Conservation (phyloP, 257 asterid species). For the Capsicum rhomboideum region DNA sequence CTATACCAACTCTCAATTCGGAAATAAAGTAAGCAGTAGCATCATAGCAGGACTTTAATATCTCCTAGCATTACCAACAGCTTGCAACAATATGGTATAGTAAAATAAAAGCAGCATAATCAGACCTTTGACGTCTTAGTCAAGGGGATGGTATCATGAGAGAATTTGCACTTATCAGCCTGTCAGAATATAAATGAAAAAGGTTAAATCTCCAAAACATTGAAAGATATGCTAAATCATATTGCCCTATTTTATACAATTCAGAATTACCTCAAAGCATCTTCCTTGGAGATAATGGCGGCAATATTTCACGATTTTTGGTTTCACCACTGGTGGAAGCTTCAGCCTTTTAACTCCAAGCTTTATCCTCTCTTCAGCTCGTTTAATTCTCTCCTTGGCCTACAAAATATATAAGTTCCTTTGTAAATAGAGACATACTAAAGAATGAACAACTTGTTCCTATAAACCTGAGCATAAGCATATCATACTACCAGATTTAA, state of each 20-base stretch:
- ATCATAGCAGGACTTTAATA: not conserved
- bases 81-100: not conserved
- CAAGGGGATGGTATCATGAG: conserved; percentile 82
- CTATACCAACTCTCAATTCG: not conserved
- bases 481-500: not conserved
- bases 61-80: not conserved
- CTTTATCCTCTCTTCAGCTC: conserved; percentile 67
- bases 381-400: conserved; percentile 55
- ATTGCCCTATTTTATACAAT: not conserved
- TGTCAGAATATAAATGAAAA: conserved; percentile 20
- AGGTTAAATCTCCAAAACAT: not conserved
- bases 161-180: conserved; percentile 90
- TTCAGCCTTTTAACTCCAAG: conserved; percentile 76
- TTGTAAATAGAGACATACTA: not conserved
- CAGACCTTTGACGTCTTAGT: conserved; percentile 79
- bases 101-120: conserved; percentile 9
- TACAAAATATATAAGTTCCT: conserved; percentile 28
- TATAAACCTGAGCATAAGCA: not conserved
- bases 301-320: conserved; percentile 49
- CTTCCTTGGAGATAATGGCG: conserved; percentile 77
- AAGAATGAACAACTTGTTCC: not conserved
- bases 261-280: conserved; percentile 70
- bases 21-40: not conserved
- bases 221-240: not conserved
- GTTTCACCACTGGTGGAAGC: conserved; percentile 57